Evolutionary conservation across 768 basidiomycete species (phyloP).

Genomic region (Tricholoma flavovirens): DNA sequence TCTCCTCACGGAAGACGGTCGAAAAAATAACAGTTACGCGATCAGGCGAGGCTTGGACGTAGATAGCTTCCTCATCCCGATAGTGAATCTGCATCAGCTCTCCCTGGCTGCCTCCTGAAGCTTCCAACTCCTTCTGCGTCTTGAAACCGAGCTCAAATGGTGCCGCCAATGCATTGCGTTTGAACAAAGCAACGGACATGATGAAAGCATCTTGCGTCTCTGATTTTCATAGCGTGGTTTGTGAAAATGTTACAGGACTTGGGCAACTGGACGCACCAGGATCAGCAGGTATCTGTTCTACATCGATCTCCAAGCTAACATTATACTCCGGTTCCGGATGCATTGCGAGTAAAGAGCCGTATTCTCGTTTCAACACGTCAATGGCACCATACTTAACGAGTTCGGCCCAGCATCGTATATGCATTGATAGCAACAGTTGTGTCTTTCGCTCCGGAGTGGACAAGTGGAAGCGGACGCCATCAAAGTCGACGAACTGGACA

Average conservation of each 20-base stretch:
- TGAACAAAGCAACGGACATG: conserved; percentile 75
- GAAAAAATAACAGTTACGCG: conserved; percentile 98
- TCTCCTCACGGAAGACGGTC: conserved; percentile 95
- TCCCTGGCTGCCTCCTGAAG: conserved; percentile 58
- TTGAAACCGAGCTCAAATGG: conserved; percentile 89
- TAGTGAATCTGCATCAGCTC: conserved; percentile 93
- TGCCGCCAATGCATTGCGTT: conserved; percentile 90
- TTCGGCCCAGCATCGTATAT: conserved; percentile 95
- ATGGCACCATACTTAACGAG: conserved; percentile 82
- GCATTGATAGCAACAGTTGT: conserved; percentile 84
- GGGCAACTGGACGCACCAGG: conserved; percentile 47
- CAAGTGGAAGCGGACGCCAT: conserved; percentile 91
- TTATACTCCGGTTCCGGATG: conserved; percentile 85
- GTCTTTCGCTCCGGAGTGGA: conserved; percentile 86
- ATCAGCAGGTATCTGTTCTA: conserved; percentile 78
- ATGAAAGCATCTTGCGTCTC: conserved; percentile 79
- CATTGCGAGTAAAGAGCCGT: conserved; percentile 61
- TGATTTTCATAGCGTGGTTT: conserved; percentile 26
- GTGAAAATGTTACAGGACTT: conserved; percentile 1
- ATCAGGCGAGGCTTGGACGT: conserved; percentile 87
- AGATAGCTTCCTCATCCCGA: conserved; percentile 96
- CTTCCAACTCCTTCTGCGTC: conserved; percentile 78
- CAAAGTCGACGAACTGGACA: conserved; percentile 96
- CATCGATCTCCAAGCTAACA: conserved; percentile 80
- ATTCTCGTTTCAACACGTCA: conserved; percentile 75